Conservation (phyloP, 1,284 basidiomycete species). For the Irpex sp. region DNA sequence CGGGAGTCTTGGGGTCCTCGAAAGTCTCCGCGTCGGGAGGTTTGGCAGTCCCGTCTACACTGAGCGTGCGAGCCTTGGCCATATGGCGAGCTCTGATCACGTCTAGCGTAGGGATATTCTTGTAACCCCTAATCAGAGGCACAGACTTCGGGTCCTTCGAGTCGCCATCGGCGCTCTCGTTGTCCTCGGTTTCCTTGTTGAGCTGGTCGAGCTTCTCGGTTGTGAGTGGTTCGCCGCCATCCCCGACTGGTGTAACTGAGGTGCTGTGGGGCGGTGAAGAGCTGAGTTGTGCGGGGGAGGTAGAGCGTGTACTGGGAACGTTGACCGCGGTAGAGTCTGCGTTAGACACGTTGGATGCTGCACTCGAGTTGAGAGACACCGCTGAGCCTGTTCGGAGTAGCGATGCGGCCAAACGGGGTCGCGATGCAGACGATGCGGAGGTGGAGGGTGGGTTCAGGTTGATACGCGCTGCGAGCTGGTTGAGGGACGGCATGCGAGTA, state of each 20-base stretch:
- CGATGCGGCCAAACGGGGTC: slow-evolving; percentile 72
- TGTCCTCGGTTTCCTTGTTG: slow-evolving; percentile 43
- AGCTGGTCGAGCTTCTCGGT: slow-evolving; percentile 58
- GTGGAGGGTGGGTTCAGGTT: slow-evolving; percentile 39
- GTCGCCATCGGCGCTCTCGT: slow-evolving; percentile 20
- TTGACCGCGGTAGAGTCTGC: slow-evolving; percentile 64
- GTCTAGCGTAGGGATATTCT: slow-evolving; percentile 80
- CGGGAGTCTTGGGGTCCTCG: slow-evolving; percentile 77
- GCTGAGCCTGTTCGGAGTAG: slow-evolving; percentile 64
- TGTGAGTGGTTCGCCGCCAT: slow-evolving; percentile 51
- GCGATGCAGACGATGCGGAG: slow-evolving; percentile 35
- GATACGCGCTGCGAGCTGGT: slow-evolving; percentile 76
- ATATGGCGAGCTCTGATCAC: slow-evolving; percentile 70
- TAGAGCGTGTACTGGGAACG: slow-evolving; percentile 57
- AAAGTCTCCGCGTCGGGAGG: slow-evolving; percentile 74
- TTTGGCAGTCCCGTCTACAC: slow-evolving; percentile 66
- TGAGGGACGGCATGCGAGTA: slow-evolving; percentile 64
- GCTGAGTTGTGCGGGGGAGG: slow-evolving; percentile 43
- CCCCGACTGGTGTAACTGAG: slow-evolving; percentile 31
- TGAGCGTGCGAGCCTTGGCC: slow-evolving; percentile 62
- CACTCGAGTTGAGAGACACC: slow-evolving; percentile 46
- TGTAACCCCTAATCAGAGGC: slow-evolving; percentile 67
- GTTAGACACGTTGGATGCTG: slow-evolving; percentile 44
- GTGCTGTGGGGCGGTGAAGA: slow-evolving; percentile 42
- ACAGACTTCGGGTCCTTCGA: slow-evolving; percentile 35